phyloP scores from a whole-genome alignment of 768 basidiomycete genomes.

The Xerocomellus dryophilus region DNA sequence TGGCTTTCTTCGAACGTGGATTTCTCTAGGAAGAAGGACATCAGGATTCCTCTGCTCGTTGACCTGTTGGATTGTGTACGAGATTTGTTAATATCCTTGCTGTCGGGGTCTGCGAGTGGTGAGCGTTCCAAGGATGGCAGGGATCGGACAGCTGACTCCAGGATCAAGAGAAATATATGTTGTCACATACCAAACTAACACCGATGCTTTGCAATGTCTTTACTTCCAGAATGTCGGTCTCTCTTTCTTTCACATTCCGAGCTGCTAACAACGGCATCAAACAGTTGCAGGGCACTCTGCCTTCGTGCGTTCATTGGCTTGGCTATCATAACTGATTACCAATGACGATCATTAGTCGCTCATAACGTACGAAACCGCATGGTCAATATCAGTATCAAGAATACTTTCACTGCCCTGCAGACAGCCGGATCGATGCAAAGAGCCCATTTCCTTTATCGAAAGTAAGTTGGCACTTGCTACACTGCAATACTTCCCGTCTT shows the following conservation, averaged over 20 bases:
- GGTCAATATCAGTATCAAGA: neutral
- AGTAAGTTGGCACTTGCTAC: neutral
- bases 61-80: conserved; percentile 18
- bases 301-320: conserved; percentile 38
- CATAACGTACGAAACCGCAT: conserved; percentile 25
- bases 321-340: neutral
- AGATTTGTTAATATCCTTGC: conserved; percentile 30
- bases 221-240: conserved; percentile 47
- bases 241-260: neutral
- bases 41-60: neutral
- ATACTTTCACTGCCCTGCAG: conserved; percentile 8
- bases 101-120: conserved; percentile 28
- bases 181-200: conserved; percentile 7
- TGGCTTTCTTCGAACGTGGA: conserved; percentile 40
- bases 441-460: conserved; percentile 6
- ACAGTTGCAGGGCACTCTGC: conserved; percentile 47
- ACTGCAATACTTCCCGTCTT: neutral
- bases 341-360: neutral
- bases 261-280: neutral
- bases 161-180: conserved; percentile 1
- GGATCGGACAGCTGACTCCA: neutral
- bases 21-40: conserved; percentile 13
- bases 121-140: neutral
- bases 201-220: conserved; percentile 35
- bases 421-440: neutral